These are phyloP conservation scores for Cordyceps tenuipes DNA, from an alignment of 2,329 filamentous ascomycete genomes.

Conservation along the genomic window DNA sequence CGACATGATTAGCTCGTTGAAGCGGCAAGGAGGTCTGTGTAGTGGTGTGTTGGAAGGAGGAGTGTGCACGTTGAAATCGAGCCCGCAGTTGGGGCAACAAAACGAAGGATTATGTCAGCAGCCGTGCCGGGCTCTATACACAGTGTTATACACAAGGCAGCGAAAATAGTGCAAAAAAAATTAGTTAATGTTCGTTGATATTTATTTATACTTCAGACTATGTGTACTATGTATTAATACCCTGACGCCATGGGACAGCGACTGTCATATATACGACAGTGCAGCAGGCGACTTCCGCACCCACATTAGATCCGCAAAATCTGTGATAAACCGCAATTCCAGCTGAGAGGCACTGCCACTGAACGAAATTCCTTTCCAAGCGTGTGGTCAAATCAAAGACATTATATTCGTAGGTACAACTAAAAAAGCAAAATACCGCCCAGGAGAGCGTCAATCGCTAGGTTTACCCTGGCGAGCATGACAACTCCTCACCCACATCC, in stretches of 20 bases:
- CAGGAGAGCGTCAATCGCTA: neutral
- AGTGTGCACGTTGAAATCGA: neutral
- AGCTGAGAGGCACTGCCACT: slow-evolving; percentile 4
- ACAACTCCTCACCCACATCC: neutral
- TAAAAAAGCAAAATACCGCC: neutral
- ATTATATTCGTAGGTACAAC: neutral
- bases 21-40: neutral
- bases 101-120: slow-evolving; percentile 4
- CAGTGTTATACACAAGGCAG: neutral
- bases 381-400: neutral
- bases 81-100: no score
- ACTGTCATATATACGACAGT: slow-evolving; percentile 4
- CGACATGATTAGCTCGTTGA: slow-evolving; percentile 52
- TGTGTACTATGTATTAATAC: slow-evolving; percentile 12
- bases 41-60: neutral
- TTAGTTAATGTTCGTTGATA: slow-evolving; percentile 7
- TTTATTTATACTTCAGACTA: slow-evolving; percentile 12
- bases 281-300: neutral
- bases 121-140: no score
- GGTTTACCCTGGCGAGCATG: neutral
- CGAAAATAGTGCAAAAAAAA: neutral
- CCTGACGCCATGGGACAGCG: neutral
- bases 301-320: neutral
- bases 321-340: neutral
- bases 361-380: neutral